Base-by-base conservation (phyloP, 768 basidiomycete genomes). In the Agrocybe pediades region DNA sequence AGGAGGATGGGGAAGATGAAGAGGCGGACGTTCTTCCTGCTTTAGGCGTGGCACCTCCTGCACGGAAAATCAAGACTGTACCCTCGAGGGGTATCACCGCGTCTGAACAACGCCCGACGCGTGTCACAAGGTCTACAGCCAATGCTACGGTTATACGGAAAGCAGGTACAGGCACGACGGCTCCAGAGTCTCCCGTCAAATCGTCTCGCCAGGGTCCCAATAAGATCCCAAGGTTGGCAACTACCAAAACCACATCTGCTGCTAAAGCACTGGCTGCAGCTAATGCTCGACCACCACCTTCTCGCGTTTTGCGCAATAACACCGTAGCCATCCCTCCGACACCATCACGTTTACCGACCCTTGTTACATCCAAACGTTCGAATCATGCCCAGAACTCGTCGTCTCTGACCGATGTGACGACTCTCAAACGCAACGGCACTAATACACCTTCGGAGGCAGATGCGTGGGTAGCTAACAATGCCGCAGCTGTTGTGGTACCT, bases 401-500 rank as follows among this genome's bases (percentile, higher is more conserved):
- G 68, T 79, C 79, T 39, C 64, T 86, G 57, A 78, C 71, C 39
- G 84, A 86, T 59, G 77, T 82, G 26, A 76, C 77, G 25, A 64
- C 67, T 39, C 59, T 77, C 33, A 82, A 79, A 66, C 65, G 70
- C 25, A 56, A 62, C 5, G 59, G 63, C 6, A 65, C 69, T 9
- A 59, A 68, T 36, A 62, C 72, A 41, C 64, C 72, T 2, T n/a
- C n/a, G n/a, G n/a, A n/a, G n/a, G 74, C 79, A 8, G 80, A 86
- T 68, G 81, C 86, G 2, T 93, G 92, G 92, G 89, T 93, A 74
- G 87, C 82, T 58, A 84, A 83, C 36, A 86, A 87, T 64, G 78
- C 77, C 1, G 79, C 77, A 49, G 82, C 85, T 2, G 84, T 92
- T 29, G 87, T 93, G 36, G 82, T 85, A 13, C 85, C 88, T 17